phyloP scores from a whole-genome alignment of 176 grass and related monocot genomes.

The Carex parvula region DNA sequence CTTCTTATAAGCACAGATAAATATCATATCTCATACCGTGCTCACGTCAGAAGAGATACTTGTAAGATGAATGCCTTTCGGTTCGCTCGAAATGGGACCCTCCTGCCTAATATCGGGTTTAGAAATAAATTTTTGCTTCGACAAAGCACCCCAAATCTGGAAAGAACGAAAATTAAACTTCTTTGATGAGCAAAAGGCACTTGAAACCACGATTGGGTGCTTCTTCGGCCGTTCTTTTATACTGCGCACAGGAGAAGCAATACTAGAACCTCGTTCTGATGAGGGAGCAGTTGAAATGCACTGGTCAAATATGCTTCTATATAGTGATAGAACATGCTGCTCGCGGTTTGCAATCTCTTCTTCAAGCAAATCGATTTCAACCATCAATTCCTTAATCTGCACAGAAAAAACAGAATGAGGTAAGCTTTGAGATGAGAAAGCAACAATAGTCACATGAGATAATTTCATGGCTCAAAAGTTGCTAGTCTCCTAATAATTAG shows the following conservation, averaged over 20 bases:
- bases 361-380: constrained; percentile 79
- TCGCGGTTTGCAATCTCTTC: constrained; percentile 85
- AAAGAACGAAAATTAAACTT: constrained; percentile 67
- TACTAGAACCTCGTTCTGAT: constrained; percentile 65
- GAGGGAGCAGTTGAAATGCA: constrained; percentile 42
- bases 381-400: constrained; percentile 70
- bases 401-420: background rate
- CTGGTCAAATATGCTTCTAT: constrained; percentile 93
- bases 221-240: constrained; percentile 41
- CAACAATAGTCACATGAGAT: too few species aligned
- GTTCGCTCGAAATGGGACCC: constrained; percentile 35
- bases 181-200: constrained; percentile 83
- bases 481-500: too few species aligned
- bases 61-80: constrained; percentile 28
- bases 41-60: constrained; percentile 33
- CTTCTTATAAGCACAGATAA: background rate
- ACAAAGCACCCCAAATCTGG: constrained; percentile 45
- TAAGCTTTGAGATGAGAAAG: background rate
- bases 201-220: constrained; percentile 65
- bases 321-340: constrained; percentile 77
- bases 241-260: constrained; percentile 59
- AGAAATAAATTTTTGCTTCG: constrained; percentile 39
- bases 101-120: constrained; percentile 54
- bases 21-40: constrained; percentile 37
- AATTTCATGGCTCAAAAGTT: too few species aligned